Evolutionary conservation across 495 filamentous ascomycete species (phyloP).

Genomic region (Penicillium waksmanii): DNA sequence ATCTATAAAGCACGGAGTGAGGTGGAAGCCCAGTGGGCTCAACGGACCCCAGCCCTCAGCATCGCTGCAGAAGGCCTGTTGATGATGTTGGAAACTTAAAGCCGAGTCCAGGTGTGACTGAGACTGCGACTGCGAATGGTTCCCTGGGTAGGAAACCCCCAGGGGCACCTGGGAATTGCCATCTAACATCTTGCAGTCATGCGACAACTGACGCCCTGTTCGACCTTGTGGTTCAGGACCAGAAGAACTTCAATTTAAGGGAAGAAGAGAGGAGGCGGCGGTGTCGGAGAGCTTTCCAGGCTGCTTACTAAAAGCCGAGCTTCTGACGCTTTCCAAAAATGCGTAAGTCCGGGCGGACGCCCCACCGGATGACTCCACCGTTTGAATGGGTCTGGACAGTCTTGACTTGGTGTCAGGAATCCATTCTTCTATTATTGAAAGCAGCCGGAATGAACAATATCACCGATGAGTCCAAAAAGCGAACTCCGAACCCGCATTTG

Average conservation of each 20-base stretch:
- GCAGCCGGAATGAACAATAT: too few species aligned
- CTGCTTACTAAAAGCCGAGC: slow-evolving; percentile 33
- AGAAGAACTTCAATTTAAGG: slow-evolving; percentile 4
- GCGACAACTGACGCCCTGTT: slow-evolving; percentile 19
- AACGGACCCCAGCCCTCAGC: slow-evolving; percentile 94
- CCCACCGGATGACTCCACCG: background rate
- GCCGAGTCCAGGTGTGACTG: slow-evolving; percentile 35
- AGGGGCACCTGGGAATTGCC: slow-evolving; percentile 49
- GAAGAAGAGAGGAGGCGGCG: slow-evolving; percentile 16
- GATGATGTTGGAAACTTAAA: slow-evolving; percentile 30
- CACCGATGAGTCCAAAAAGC: too few species aligned
- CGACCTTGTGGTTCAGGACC: slow-evolving; percentile 19
- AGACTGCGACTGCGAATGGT: slow-evolving; percentile 32
- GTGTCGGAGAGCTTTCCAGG: slow-evolving; percentile 17
- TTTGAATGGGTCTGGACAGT: background rate
- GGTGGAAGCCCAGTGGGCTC: slow-evolving; percentile 80
- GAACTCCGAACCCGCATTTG: too few species aligned
- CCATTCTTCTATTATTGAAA: too few species aligned
- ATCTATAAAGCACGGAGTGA: slow-evolving; percentile 96
- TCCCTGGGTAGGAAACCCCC: slow-evolving; percentile 37
- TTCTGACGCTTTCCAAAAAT: slow-evolving; percentile 11
- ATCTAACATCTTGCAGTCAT: slow-evolving; percentile 47
- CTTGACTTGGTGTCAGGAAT: background rate
- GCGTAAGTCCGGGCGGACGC: slow-evolving; percentile 9
- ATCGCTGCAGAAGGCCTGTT: slow-evolving; percentile 81